Conservation (phyloP, 2,329 filamentous ascomycete genomes). For the Huntiella moniliformis region DNA sequence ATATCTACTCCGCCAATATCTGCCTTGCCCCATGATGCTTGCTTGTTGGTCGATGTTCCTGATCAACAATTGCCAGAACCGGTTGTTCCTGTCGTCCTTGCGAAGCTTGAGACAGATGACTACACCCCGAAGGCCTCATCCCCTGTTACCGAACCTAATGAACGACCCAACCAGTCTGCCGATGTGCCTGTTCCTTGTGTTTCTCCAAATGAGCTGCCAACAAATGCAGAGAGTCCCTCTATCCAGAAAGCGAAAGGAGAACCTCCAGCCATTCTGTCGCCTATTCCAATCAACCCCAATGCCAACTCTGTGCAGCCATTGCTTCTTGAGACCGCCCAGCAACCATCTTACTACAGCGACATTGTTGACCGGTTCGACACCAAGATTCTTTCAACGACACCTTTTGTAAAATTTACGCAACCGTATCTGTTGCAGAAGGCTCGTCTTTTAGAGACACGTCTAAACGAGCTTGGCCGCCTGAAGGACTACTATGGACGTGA, state of each 20-base stretch:
- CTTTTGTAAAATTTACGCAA: conserved; percentile 87
- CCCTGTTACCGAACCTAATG: too few relatives aligned
- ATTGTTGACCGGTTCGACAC: conserved; percentile 88
- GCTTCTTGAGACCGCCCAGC: conserved; percentile 30
- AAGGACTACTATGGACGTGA: conserved; percentile 41
- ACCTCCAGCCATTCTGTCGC: neutral
- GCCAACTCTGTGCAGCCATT: neutral
- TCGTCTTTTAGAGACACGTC: conserved; percentile 69
- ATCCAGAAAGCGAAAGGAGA: neutral
- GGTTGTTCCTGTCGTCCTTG: too few relatives aligned
- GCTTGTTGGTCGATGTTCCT: too few relatives aligned
- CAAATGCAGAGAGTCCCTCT: neutral
- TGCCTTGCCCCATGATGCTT: too few relatives aligned
- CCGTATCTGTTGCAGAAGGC: conserved; percentile 86
- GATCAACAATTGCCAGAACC: too few relatives aligned
- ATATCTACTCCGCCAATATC: too few relatives aligned
- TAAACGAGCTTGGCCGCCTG: conserved; percentile 65
- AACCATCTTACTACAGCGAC: conserved; percentile 85
- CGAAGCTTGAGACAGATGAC: too few relatives aligned
- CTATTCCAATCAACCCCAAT: conserved; percentile 1
- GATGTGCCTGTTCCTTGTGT: neutral
- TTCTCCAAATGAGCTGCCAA: neutral
- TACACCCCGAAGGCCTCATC: too few relatives aligned
- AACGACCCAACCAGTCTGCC: too few relatives aligned
- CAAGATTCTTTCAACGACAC: conserved; percentile 83